phyloP scores from a whole-genome alignment of 1,284 basidiomycete species.

The Cutaneotrichosporon sp. region DNA sequence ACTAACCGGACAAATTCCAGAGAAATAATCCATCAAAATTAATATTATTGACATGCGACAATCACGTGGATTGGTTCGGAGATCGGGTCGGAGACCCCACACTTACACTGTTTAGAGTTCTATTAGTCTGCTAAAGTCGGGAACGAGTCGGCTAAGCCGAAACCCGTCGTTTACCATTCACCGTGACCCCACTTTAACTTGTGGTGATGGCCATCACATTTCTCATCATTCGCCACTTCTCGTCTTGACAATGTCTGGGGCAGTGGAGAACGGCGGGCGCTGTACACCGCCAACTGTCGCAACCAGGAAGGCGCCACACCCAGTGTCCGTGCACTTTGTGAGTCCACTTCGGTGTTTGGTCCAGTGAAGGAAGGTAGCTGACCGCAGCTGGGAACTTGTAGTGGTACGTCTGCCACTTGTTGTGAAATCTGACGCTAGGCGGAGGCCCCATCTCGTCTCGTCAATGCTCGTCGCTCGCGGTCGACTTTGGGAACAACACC shows the following conservation, averaged over 20 bases:
- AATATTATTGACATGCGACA: not conserved
- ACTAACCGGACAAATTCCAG: not conserved
- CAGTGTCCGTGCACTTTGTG: constrained; percentile 46
- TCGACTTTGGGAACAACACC: constrained; percentile 51
- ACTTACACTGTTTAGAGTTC: no score
- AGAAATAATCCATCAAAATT: not conserved
- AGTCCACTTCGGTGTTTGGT: constrained; percentile 13
- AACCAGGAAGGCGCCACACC: constrained; percentile 21
- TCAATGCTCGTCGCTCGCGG: constrained; percentile 52
- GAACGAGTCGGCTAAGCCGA: no score
- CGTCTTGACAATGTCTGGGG: constrained; percentile 1
- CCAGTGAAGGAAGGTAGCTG: not conserved
- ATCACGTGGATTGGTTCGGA: not conserved
- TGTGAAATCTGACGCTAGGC: constrained; percentile 30
- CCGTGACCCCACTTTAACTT: not conserved
- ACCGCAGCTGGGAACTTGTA: constrained; percentile 51
- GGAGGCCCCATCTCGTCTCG: constrained; percentile 50
- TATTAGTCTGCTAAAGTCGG: no score
- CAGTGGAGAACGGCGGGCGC: constrained; percentile 4
- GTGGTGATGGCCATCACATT: not conserved
- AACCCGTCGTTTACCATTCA: no score
- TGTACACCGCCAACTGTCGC: constrained; percentile 3
- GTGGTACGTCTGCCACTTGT: constrained; percentile 33
- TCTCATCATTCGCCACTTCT: not conserved
- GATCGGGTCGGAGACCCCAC: no score